Base-by-base conservation (phyloP, 2,329 filamentous ascomycete species). In the Xylaria sp. region DNA sequence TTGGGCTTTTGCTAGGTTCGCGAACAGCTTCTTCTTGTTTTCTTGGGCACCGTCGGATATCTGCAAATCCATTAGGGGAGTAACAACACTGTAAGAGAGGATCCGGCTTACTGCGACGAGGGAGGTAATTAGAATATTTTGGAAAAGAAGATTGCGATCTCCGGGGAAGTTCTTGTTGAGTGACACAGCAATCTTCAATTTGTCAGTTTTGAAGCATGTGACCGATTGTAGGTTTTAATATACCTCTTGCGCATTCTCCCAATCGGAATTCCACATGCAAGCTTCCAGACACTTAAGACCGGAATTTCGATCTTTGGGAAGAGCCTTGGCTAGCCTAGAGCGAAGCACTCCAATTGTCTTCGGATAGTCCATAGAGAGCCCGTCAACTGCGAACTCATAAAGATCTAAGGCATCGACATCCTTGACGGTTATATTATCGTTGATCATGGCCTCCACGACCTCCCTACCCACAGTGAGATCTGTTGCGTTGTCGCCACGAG, bases 241-340 rank as follows among this genome's bases (percentile, higher is more conserved):
- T 77, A 88, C 86, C 80, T 87, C 85, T 75, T 89, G 87, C 1
- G 86, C 86, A 73, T 85, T 87, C 65, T 82, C 79, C 63, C 88
- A 81, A 71, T 90, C 87, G 81, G 85, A 87, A 61, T 86, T 81
- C 69, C 84, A 78, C 63, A 89, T 73, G 71, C 87, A 89, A 9
- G 84, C 82, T 71, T 86, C 82, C 53, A 89, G 78, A 66, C 84
- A 88, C 51, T 79, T 80, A 9, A 81, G 78, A 5, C 78, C 82
- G 21, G 75, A 75, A 35, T 74, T 76, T 69, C 81, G 83, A 66
- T 84, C 82, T 72, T 83, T 84, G 12, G 86, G 83, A n/a, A 82
- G 78, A 9, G 84, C 83, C 76, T 89, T 89, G 57, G 84, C 86
- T 55, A 86, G 81, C 37, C 84, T 81, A 12, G 81, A 79, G 25